Conservation (phyloP, 2,329 filamentous ascomycete genomes). For the Dactylellina leptospora region DNA sequence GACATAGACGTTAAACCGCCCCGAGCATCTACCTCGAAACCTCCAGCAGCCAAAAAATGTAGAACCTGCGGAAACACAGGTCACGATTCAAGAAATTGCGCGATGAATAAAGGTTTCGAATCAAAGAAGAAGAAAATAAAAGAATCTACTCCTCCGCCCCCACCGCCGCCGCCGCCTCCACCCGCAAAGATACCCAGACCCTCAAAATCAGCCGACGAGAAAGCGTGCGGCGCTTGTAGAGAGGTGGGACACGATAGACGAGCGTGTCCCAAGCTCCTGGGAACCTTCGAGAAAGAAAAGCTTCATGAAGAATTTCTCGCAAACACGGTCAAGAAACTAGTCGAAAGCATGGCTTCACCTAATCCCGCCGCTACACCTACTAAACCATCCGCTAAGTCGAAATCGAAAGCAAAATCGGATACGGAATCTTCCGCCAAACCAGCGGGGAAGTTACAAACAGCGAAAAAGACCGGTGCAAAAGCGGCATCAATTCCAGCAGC, state of each 20-base stretch:
- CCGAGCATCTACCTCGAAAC: neutral
- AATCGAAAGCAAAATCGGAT: neutral
- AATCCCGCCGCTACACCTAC: too few relatives aligned
- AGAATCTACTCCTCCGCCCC: neutral
- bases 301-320: constrained; percentile 12
- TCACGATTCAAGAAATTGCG: constrained; percentile 42
- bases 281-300: neutral
- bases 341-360: neutral
- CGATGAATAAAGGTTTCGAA: constrained; percentile 34
- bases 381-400: neutral
- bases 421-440: neutral
- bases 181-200: constrained; percentile 6
- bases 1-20: neutral
- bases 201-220: constrained; percentile 32
- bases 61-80: constrained; percentile 46
- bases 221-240: constrained; percentile 43
- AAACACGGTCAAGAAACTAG: constrained; percentile 17
- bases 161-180: constrained; percentile 8
- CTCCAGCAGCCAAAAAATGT: constrained; percentile 14
- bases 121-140: constrained; percentile 24
- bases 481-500: neutral
- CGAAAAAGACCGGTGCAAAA: neutral
- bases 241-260: constrained; percentile 41
- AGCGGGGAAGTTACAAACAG: neutral
- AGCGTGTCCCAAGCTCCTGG: constrained; percentile 24